Percentiles rank a stretch among this genome's conserved stretches.
phyloP scores from a whole-genome alignment of 2,329 filamentous ascomycete genomes.

The Hymenoscyphus fraxineus region DNA sequence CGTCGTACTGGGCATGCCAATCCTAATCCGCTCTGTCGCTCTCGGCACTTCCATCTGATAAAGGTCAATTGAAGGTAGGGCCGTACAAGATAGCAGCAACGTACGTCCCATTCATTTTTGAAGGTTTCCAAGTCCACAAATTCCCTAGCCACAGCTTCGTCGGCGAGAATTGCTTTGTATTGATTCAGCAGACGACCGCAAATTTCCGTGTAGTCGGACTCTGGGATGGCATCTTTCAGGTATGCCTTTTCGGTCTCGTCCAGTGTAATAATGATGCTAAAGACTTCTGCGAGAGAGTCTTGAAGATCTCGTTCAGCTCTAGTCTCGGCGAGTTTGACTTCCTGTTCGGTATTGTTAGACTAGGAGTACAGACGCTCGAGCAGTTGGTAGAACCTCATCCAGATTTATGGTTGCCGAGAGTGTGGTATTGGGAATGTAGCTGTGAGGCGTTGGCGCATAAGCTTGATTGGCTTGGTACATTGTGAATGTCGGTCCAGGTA shows the following conservation, averaged over 20 bases:
- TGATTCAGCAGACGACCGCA: slow-evolving; percentile 92
- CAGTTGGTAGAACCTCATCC: slow-evolving; percentile 65
- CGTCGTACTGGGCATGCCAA: slow-evolving; percentile 85
- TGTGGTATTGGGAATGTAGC: slow-evolving; percentile 81
- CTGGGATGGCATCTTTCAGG: slow-evolving; percentile 88
- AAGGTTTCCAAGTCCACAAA: slow-evolving; percentile 89
- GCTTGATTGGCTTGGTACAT: slow-evolving; percentile 36
- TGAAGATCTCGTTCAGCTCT: slow-evolving; percentile 88
- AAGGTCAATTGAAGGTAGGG: slow-evolving; percentile 8
- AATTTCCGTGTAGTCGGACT: slow-evolving; percentile 92
- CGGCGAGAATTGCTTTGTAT: slow-evolving; percentile 89
- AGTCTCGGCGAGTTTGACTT: slow-evolving; percentile 86
- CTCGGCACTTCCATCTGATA: slow-evolving; percentile 84
- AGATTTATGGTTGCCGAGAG: slow-evolving; percentile 88
- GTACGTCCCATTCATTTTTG: slow-evolving; percentile 85
- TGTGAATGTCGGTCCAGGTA: background rate
- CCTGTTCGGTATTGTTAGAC: slow-evolving; percentile 48
- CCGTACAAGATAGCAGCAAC: slow-evolving; percentile 36
- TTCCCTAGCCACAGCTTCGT: slow-evolving; percentile 83
- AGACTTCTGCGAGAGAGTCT: slow-evolving; percentile 93
- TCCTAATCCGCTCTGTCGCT: slow-evolving; percentile 86
- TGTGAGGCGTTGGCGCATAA: slow-evolving; percentile 43
- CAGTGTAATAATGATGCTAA: slow-evolving; percentile 93
- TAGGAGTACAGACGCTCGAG: background rate
- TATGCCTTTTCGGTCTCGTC: slow-evolving; percentile 97